These are phyloP conservation scores for Phylloporus sp. DNA, from an alignment of 768 basidiomycete genomes.

Conservation along the genomic window DNA sequence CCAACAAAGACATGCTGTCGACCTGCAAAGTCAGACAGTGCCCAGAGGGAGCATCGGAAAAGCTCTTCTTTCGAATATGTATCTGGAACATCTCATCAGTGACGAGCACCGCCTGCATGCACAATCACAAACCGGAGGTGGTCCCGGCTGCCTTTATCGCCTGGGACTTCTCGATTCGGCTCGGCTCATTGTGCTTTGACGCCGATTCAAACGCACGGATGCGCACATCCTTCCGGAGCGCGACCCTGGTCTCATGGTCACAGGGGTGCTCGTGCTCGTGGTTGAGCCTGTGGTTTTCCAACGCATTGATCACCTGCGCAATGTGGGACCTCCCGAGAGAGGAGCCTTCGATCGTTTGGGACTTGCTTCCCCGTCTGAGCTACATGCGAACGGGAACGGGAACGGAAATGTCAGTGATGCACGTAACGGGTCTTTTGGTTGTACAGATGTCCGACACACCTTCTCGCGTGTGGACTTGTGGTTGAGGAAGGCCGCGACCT, in stretches of 20 bases:
- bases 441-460: no score
- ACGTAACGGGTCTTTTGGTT: no score
- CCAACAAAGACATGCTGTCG: background rate
- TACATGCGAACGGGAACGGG: no score
- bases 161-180: background rate
- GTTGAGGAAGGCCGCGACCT: slow-evolving; percentile 29
- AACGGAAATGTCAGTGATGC: no score
- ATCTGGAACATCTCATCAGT: no score
- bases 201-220: background rate
- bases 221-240: background rate
- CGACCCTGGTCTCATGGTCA: background rate
- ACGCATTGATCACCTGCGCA: slow-evolving; percentile 26
- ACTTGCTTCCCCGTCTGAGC: slow-evolving; percentile 8
- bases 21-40: background rate
- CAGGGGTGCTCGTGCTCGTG: background rate
- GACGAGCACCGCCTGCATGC: no score
- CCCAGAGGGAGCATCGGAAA: background rate
- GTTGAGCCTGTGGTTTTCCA: slow-evolving; percentile 19
- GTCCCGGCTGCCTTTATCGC: background rate
- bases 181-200: background rate
- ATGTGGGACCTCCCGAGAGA: slow-evolving; percentile 23
- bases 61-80: background rate
- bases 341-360: slow-evolving; percentile 17
- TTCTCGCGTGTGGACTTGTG: slow-evolving; percentile 27
- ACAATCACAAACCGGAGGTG: background rate